Base-by-base conservation (phyloP, 148 eudicot genomes). In the Limonium bicolor region DNA sequence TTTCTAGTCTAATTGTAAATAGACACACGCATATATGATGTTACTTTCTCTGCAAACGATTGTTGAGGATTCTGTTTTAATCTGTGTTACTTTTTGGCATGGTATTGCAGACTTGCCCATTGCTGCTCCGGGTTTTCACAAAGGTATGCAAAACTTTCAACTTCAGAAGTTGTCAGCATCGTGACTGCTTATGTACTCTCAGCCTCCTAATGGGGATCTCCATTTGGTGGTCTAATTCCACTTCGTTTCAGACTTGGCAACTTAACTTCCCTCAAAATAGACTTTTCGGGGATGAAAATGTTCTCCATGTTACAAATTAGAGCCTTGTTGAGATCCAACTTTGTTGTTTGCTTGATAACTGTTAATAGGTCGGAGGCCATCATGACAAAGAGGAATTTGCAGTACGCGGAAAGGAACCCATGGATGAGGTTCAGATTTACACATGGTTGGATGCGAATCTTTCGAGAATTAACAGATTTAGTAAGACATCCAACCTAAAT, bases 391-490 rank as follows among this genome's bases (percentile, higher is more conserved):
- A 42, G 42, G 96, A 88, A 45, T 88, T 83, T 72, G 67, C 83
- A 17, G 83, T 72, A 31, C 79, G 83, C 52, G 94, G 94, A 58
- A 83, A 80, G 57, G 94, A 83, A 39, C 96, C 96, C 35, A 88
- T 82, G 67, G 78, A 83, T 36, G 96, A 88, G 69, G 86, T 88
- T 59, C 96, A 88, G 71, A 88, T 88, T 35, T 88, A 88, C 61
- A 88, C 96, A 19, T 88, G 96, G 96, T 74, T 71, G 66, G 96
- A 88, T 68, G 96, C 96, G 21, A 88, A n/a, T 86, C 19, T 76
- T 88, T 26, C 86, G 94, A 19, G 96, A 88, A 61, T 62, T 88
- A 48, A 83, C 94, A 43, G 96, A 83, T 66, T 77, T 88, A 72
- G 96, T 88, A 73, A 31, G 74, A 14, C 6, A 21, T 28, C 3